Evolutionary conservation across 176 grass and related monocot species (phyloP).

Genomic region (Raddia distichophylla): DNA sequence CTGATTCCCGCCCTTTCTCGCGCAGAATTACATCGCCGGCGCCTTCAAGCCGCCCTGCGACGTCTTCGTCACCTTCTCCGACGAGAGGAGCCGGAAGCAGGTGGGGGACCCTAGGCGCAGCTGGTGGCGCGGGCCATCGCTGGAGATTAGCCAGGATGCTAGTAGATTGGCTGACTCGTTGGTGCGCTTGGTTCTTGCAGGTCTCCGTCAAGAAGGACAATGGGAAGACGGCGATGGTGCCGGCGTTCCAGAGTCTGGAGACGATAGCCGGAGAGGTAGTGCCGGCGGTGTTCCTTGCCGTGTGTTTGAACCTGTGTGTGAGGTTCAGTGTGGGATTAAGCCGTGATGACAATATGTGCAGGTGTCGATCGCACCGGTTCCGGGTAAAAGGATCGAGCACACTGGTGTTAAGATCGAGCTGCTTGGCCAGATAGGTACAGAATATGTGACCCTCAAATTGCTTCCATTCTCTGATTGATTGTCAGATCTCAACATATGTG

Average conservation of each 20-base stretch:
- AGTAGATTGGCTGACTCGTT: not conserved
- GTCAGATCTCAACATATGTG: not conserved
- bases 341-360: conserved; percentile 38
- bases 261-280: conserved; percentile 82
- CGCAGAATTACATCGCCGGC: conserved; percentile 82
- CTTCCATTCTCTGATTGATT: not conserved
- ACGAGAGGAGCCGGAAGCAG: conserved; percentile 82
- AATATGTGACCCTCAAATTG: conserved; percentile 15
- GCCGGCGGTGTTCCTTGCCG: not conserved
- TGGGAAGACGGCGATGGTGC: conserved; percentile 75
- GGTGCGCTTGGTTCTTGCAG: conserved; percentile 39
- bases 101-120: conserved; percentile 35
- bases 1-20: conserved; percentile 9
- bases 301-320: conserved; percentile 12
- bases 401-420: conserved; percentile 87
- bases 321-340: not conserved
- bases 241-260: conserved; percentile 84
- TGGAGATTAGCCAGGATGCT: not conserved
- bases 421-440: conserved; percentile 85
- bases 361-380: conserved; percentile 82
- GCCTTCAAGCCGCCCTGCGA: conserved; percentile 90
- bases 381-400: conserved; percentile 87
- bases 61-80: conserved; percentile 76
- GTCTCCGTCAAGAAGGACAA: conserved; percentile 82
- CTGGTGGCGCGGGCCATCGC: too few relatives aligned